Evolutionary conservation across 1,284 basidiomycete genomes (phyloP), one percentile per base, ranked within the genome.

Genomic region (Tilletia indica): DNA sequence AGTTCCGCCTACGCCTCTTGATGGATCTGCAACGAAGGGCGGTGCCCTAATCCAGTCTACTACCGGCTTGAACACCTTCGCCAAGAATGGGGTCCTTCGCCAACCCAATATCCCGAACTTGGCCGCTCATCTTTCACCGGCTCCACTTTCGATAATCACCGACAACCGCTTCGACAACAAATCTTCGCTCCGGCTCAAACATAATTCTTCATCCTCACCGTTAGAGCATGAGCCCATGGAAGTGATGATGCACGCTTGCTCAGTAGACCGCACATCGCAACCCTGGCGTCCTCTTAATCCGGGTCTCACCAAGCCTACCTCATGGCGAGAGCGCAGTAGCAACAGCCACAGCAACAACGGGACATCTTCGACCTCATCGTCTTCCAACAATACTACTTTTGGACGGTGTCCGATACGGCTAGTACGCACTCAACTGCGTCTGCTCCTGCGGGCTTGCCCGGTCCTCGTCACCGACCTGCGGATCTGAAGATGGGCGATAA

Each of bases 401-500:
- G 42, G 9, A 31, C 21, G 34, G 34, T 31, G 56, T 31, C 25
- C 25, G 21, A 31, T 5, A 58, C 56, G 36, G 61, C 61, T 16
- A 64, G 38, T 19, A 38, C 39, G 61, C 61, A 64, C 11, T 38
- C 38, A 14, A 39, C 61, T 3, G 38, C 61, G 34, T 64, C 61
- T 39, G 61, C 61, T 3, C 61, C 61, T 9, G 36, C 61, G 9
- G 61, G 61, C 34, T 39, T 64, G 16, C 61, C 61, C 3, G 61
- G 61, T 19, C 61, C 61, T 5, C 38, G 38, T 38, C 61, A 64
- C 36, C 61, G 61, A 3, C 61, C 61, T 39, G 61, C 56, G 19
- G 56, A 58, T 34, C 19, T 58, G n/a, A 58, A 64, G 34, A 45
- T 8, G 42, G 42, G 42, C 42, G 42, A 14, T 8, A 38, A 64